Conservation (phyloP, 2,329 filamentous ascomycete genomes). For the Calonectria leucothoes region DNA sequence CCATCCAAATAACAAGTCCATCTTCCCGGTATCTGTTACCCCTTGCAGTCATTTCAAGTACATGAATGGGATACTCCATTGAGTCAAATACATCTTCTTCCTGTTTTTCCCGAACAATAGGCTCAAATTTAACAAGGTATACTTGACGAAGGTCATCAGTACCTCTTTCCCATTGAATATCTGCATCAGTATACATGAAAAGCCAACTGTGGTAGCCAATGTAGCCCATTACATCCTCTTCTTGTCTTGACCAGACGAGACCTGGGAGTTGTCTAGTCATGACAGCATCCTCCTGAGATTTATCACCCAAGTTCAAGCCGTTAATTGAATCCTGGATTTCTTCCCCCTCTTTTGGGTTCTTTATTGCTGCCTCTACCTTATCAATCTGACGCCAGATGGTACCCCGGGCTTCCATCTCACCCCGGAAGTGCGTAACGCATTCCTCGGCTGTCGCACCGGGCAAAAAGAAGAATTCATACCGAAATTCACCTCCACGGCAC, state of each 20-base stretch:
- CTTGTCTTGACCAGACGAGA: neutral
- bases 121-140: too few relatives aligned
- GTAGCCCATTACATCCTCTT: neutral
- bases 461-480: neutral
- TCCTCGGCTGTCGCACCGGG: neutral
- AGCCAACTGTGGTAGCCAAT: neutral
- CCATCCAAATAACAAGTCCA: too few relatives aligned
- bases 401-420: neutral
- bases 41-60: too few relatives aligned
- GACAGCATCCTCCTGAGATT: neutral
- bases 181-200: neutral
- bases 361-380: neutral
- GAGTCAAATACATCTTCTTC: too few relatives aligned
- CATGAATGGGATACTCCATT: too few relatives aligned
- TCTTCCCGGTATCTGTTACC: too few relatives aligned
- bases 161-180: neutral
- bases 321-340: neutral
- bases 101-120: too few relatives aligned
- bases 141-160: too few relatives aligned
- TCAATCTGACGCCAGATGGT: neutral
- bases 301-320: neutral
- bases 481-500: neutral
- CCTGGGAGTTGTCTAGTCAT: neutral
- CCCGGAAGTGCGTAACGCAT: neutral
- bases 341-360: neutral